Evolutionary conservation across 2,329 filamentous ascomycete genomes (phyloP).

Genomic region (Cyphellophora europaea): DNA sequence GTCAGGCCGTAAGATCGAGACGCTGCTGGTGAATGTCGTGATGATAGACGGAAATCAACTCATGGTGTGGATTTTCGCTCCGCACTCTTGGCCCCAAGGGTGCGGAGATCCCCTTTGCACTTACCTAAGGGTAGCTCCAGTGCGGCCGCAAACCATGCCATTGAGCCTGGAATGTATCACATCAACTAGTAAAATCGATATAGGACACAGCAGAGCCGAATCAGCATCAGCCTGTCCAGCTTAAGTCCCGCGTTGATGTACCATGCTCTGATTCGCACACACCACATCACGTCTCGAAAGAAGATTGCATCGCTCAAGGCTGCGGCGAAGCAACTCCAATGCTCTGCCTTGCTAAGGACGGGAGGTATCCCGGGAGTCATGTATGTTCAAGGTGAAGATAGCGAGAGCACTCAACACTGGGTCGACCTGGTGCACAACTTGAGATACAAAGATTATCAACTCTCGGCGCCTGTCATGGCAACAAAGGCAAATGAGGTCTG

Average conservation of each 20-base stretch:
- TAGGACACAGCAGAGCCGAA: too few relatives aligned
- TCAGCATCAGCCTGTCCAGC: too few relatives aligned
- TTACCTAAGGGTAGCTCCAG: too few relatives aligned
- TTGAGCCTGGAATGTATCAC: too few relatives aligned
- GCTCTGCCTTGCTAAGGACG: constrained; percentile 57
- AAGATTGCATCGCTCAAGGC: constrained; percentile 60
- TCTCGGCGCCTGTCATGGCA: constrained; percentile 42
- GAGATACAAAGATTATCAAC: constrained; percentile 64
- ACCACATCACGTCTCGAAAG: constrained; percentile 73
- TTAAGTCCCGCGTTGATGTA: constrained; percentile 26
- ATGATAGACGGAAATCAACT: too few relatives aligned
- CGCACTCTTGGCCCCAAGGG: too few relatives aligned
- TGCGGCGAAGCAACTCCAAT: constrained; percentile 48
- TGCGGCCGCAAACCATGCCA: too few relatives aligned
- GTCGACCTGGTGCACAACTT: constrained; percentile 54
- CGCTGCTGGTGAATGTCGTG: too few relatives aligned
- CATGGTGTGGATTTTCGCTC: too few relatives aligned
- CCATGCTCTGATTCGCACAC: constrained; percentile 63
- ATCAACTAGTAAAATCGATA: too few relatives aligned
- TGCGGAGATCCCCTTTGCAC: too few relatives aligned
- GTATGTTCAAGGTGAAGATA: constrained; percentile 58
- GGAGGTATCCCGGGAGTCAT: constrained; percentile 67
- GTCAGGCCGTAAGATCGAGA: too few relatives aligned
- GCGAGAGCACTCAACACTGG: constrained; percentile 51
- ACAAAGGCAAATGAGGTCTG: constrained; percentile 1